Percentiles rank a stretch among this genome's conserved stretches.
These are phyloP conservation scores for Sarcomyxa edulis DNA, from an alignment of 768 basidiomycete species.

Conservation along the genomic window DNA sequence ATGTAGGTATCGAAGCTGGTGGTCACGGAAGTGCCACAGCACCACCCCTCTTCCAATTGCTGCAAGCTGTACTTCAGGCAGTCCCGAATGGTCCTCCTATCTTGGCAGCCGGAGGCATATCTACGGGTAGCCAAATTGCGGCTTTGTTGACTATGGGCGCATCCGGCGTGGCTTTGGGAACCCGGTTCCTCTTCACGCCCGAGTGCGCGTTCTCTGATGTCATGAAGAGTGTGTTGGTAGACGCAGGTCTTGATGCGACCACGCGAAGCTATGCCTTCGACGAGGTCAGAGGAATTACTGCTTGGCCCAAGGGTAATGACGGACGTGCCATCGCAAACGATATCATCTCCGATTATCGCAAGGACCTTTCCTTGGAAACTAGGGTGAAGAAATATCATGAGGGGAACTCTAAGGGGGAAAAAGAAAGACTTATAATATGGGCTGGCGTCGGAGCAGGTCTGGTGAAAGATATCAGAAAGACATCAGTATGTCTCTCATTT, in stretches of 20 bases:
- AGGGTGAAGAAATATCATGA: slow-evolving; percentile 21
- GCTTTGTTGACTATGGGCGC: slow-evolving; percentile 48
- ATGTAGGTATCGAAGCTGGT: slow-evolving; percentile 22
- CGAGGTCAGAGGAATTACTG: slow-evolving; percentile 28
- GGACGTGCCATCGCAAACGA: slow-evolving; percentile 40
- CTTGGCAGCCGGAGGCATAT: slow-evolving; percentile 60
- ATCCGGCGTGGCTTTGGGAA: slow-evolving; percentile 50
- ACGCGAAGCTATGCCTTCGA: slow-evolving; percentile 40
- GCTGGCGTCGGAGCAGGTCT: slow-evolving; percentile 36
- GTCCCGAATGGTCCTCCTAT: slow-evolving; percentile 35
- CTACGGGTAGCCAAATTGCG: slow-evolving; percentile 46
- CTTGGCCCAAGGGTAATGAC: slow-evolving; percentile 38
- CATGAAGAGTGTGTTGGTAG: slow-evolving; percentile 19
- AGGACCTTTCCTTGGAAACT: slow-evolving; percentile 26
- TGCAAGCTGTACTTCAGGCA: slow-evolving; percentile 37
- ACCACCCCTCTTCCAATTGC: slow-evolving; percentile 43
- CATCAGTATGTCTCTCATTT: slow-evolving; percentile 17
- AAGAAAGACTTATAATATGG: slow-evolving; percentile 31
- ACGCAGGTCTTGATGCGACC: slow-evolving; percentile 25
- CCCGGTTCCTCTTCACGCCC: slow-evolving; percentile 50
- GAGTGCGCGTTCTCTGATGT: slow-evolving; percentile 28
- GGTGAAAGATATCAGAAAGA: slow-evolving; percentile 26
- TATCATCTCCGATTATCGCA: slow-evolving; percentile 23
- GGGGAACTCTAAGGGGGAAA: slow-evolving; percentile 23
- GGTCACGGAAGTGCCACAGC: slow-evolving; percentile 30